Evolutionary conservation across 352 stramenopile genomes (phyloP).

Genomic region (Phytophthora cryptogea): DNA sequence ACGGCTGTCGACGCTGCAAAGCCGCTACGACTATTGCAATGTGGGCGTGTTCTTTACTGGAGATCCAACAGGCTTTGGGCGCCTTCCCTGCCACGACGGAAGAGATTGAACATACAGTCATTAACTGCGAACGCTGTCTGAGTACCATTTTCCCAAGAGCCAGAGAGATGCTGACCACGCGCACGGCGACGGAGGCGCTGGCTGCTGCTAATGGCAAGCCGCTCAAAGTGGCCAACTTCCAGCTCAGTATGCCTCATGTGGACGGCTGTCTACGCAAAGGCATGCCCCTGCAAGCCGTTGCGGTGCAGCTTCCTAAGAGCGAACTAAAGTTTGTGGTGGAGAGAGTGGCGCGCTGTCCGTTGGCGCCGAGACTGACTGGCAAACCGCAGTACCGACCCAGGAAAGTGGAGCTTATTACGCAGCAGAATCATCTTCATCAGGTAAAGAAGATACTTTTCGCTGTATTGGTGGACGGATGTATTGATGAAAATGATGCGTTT

Average conservation of each 20-base stretch:
- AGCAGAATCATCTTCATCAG: conserved; percentile 85
- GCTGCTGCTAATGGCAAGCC: conserved; percentile 56
- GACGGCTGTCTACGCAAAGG: conserved; percentile 78
- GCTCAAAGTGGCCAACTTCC: conserved; percentile 84
- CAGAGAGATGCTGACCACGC: conserved; percentile 66
- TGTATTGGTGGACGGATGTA: neutral
- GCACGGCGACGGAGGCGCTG: conserved; percentile 56
- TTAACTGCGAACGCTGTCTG: conserved; percentile 73
- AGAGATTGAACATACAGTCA: conserved; percentile 74
- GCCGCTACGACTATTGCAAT: conserved; percentile 66
- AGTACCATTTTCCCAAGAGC: conserved; percentile 81
- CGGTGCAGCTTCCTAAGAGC: conserved; percentile 82
- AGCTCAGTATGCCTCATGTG: conserved; percentile 89
- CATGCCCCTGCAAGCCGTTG: conserved; percentile 74
- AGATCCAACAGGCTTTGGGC: conserved; percentile 70
- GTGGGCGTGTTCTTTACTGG: conserved; percentile 70
- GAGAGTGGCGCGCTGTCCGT: conserved; percentile 73
- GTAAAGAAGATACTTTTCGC: conserved; percentile 25
- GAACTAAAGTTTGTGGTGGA: conserved; percentile 88
- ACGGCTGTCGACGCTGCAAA: conserved; percentile 86
- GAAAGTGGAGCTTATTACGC: conserved; percentile 46
- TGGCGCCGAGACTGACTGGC: conserved; percentile 53
- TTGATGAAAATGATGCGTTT: conserved; percentile 3
- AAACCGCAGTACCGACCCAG: conserved; percentile 71
- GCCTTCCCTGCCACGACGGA: conserved; percentile 65